phyloP scores from a whole-genome alignment of 768 basidiomycete genomes.

The Tylopilus subfusipes region DNA sequence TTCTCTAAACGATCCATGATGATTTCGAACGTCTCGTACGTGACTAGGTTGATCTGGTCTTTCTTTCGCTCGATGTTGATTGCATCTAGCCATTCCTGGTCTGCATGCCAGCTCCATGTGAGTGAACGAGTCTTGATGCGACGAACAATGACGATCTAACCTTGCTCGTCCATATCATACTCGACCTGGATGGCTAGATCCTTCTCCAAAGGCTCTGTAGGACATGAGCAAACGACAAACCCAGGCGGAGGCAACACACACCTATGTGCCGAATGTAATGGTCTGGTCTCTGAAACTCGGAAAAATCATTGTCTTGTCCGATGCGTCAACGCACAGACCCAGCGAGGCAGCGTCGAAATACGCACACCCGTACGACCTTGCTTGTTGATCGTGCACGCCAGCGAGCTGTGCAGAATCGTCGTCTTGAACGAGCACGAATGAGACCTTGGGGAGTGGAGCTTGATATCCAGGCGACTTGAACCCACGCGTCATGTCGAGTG shows the following conservation, averaged over 20 bases:
- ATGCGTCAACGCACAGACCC: slow-evolving; percentile 11
- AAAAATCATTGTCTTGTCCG: slow-evolving; percentile 58
- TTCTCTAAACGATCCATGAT: slow-evolving; percentile 98
- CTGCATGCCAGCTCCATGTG: slow-evolving; percentile 37
- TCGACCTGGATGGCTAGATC: slow-evolving; percentile 93
- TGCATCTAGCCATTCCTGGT: slow-evolving; percentile 91
- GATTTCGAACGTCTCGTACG: slow-evolving; percentile 89
- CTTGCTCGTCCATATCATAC: slow-evolving; percentile 99
- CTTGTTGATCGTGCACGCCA: slow-evolving; percentile 61
- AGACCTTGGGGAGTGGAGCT: slow-evolving; percentile 56
- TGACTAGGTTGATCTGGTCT: slow-evolving; percentile 63
- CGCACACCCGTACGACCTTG: slow-evolving; percentile 73
- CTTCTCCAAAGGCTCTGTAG: slow-evolving; percentile 81
- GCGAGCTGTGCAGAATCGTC: slow-evolving; percentile 56
- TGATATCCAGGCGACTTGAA: slow-evolving; percentile 36
- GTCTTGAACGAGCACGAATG: slow-evolving; percentile 63
- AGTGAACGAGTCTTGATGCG: background rate
- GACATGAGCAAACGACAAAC: slow-evolving; percentile 5
- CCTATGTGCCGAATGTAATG: slow-evolving; percentile 92
- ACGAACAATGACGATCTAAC: slow-evolving; percentile 35
- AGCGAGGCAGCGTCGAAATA: slow-evolving; percentile 10
- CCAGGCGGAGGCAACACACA: slow-evolving; percentile 31
- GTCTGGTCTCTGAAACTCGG: slow-evolving; percentile 71
- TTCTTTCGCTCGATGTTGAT: slow-evolving; percentile 81
- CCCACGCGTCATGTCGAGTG: slow-evolving; percentile 37